Evolutionary conservation across 371 early-diverging fungal species (phyloP), one percentile per base, ranked within the genome.

Genomic region (Mucor indicus): DNA sequence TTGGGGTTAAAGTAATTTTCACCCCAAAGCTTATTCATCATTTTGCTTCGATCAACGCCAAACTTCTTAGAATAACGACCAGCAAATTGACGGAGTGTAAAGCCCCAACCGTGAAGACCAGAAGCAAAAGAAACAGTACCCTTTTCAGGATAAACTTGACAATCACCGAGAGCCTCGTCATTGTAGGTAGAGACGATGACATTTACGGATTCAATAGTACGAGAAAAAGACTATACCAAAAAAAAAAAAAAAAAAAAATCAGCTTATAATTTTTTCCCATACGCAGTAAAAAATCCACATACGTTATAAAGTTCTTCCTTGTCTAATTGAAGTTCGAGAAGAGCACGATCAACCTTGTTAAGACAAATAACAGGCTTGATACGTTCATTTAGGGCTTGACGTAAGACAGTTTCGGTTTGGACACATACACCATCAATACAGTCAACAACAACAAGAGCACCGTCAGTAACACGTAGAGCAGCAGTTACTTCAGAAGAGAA

Each of bases 81-180:
- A 58, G 99, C 98, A 64, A 99, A 98, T 79, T 96, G 97, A 67
- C 93, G 95, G 46, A 99, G 92, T 51, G 99, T 99, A 87, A 99
- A 99, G 75, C 95, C 99, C 99, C 99, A 99, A 60, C 98, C 99
- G 86, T 99, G 99, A 50, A 99, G 90, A 83, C 98, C 99, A 60
- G 99, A 98, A 63, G 98, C 99, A 75, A 99, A 99, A 53, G 98
- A 95, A 62, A 99, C 95, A 65, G 98, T 98, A 64, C 98, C 98
- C 65, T 85, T 67, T 67, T 96, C 93, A 55, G 98, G 96, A 79
- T 85, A 87, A 55, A 69, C 69, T 44, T 69, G 69, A 47, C 60
- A 62, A 53, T 68, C 74, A 67, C 67, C 74, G 44, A 69, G 68
- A 55, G 67, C 67, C 41, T 67, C 67, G 52, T 65, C 67, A 41